These are phyloP conservation scores for Boletales sp. DNA, from an alignment of 768 basidiomycete species.

Conservation along the genomic window DNA sequence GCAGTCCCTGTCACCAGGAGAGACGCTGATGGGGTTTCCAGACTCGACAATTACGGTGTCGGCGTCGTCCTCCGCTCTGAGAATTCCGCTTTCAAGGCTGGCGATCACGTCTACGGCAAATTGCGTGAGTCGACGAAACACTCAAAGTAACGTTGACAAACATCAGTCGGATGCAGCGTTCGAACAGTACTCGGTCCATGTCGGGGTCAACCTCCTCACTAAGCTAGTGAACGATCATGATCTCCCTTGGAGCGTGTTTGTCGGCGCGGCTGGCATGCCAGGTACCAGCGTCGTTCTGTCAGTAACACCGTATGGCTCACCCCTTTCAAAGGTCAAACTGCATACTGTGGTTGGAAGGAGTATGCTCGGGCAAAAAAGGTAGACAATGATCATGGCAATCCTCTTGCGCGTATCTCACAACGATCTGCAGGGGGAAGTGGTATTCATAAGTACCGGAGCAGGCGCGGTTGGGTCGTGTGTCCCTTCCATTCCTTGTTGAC, in stretches of 20 bases:
- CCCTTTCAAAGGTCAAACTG: constrained; percentile 14
- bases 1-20: too few species aligned
- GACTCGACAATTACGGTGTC: not conserved
- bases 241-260: constrained; percentile 26
- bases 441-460: constrained; percentile 44
- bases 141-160: too few species aligned
- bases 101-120: constrained; percentile 21
- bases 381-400: constrained; percentile 3
- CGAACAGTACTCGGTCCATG: constrained; percentile 14
- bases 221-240: constrained; percentile 23
- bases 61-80: constrained; percentile 27
- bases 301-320: too few species aligned
- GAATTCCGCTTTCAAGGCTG: constrained; percentile 6
- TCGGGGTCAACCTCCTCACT: not conserved
- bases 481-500: not conserved
- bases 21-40: not conserved
- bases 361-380: constrained; percentile 16
- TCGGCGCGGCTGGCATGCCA: constrained; percentile 29
- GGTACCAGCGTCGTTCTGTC: not conserved
- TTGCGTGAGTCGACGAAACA: constrained; percentile 11
- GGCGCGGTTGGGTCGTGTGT: constrained; percentile 60
- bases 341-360: constrained; percentile 8
- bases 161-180: constrained; percentile 20
- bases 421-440: constrained; percentile 40
- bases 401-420: not conserved